Evolutionary conservation across 2,329 filamentous ascomycete genomes (phyloP).

Genomic region (Botryotinia narcissicola): DNA sequence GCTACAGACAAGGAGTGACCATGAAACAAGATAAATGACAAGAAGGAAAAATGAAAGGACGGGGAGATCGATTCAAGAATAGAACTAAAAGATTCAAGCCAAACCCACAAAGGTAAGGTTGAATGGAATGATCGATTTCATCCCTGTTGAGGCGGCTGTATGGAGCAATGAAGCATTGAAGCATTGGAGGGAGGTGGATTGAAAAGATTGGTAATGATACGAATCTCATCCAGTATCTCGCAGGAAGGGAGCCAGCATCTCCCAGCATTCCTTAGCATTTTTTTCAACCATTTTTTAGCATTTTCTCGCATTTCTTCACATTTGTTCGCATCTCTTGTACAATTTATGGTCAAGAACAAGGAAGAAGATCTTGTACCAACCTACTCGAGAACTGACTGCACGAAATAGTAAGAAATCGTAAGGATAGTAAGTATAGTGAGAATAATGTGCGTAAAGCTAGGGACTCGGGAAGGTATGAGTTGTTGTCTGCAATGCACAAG

Average conservation of each 20-base stretch:
- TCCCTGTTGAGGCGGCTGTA: slow-evolving; percentile 11
- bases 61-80: slow-evolving; percentile 13
- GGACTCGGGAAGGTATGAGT: not conserved
- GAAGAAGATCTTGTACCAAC: not conserved
- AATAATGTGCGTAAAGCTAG: not conserved
- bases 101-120: slow-evolving; percentile 15
- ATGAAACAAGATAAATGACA: slow-evolving; percentile 30
- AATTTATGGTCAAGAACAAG: not conserved
- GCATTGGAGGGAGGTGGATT: not conserved
- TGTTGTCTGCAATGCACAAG: not conserved
- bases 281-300: not conserved
- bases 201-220: not conserved
- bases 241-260: not conserved
- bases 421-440: not conserved
- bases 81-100: not conserved
- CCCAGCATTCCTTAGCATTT: not conserved
- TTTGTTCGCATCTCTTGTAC: not conserved
- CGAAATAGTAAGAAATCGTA: not conserved
- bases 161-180: not conserved
- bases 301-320: not conserved
- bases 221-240: not conserved
- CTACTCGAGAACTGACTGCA: not conserved
- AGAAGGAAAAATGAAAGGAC: slow-evolving; percentile 28
- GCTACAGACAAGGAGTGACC: slow-evolving; percentile 31
- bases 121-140: not conserved